Base-by-base conservation (phyloP, 768 basidiomycete genomes). In the Kwoniella europaea region DNA sequence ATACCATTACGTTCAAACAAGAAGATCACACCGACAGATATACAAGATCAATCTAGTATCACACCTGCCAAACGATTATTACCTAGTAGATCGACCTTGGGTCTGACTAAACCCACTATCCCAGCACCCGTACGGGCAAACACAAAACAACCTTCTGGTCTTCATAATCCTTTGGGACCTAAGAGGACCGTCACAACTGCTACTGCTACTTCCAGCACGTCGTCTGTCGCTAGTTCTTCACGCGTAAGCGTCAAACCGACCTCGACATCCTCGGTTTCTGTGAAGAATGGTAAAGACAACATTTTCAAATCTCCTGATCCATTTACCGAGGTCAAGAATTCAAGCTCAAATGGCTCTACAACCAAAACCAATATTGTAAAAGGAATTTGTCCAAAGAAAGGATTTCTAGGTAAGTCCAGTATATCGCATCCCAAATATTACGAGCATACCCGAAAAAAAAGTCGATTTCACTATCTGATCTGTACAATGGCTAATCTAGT, bases 81-180 rank as follows among this genome's bases (percentile, higher is more conserved):
- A 53, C 67, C 67, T 10, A 68, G 57, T 68, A 46, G 67, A 3
- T 68, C 67, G 6, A 68, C 59, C 0, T 43, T 68, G 46, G 52
- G 27, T 24, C 55, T 66, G 10, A 18, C 44, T 3, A 64, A 54
- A 52, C 22, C 54, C 10, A 18, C 54, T 2, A 1, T n/a, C 12
- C 7, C 54, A 55, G 54, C 54, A 60, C 58, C 54, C 29, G 10
- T 10, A 20, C 56, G 56, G 24, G 3, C 52, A 24, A 55, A 13
- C 12, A 15, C 12, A 13, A 13, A 43, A 15, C 27, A 10, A 29
- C 24, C 42, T 42, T n/a, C 55, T 9, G 61, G 27, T 53, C 58
- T 43, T 27, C 29, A 55, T 9, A 68, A 27, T 41, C 58, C 67
- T 27, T 46, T 62, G 5, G 56, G 56, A n/a, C 65, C 65, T 4